These are phyloP conservation scores for Pseudozyma flocculosa DNA, from an alignment of 1,284 basidiomycete species.

Conservation along the genomic window DNA sequence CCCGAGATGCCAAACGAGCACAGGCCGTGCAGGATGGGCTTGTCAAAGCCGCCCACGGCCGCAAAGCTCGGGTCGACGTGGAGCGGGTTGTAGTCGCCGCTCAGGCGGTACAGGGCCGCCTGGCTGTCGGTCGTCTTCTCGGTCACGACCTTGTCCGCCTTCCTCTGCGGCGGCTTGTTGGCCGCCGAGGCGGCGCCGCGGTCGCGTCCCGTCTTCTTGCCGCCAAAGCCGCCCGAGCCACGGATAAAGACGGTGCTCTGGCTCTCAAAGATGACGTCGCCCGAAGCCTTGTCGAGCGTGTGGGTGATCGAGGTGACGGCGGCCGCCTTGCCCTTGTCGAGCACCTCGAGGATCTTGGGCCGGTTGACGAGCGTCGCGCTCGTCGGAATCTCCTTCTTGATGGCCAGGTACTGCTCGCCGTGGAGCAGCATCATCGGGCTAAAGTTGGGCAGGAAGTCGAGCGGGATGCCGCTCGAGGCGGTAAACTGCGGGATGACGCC, in stretches of 20 bases:
- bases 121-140: slow-evolving; percentile 56
- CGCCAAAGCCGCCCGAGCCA: slow-evolving; percentile 91
- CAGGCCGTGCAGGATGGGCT: slow-evolving; percentile 73
- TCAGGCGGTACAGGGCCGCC: slow-evolving; percentile 71
- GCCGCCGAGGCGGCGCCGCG: slow-evolving; percentile 83
- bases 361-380: slow-evolving; percentile 79
- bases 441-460: slow-evolving; percentile 91
- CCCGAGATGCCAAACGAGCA: slow-evolving; percentile 91
- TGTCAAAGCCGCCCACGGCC: slow-evolving; percentile 88
- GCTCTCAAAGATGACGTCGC: slow-evolving; percentile 85
- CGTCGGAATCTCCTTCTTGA: slow-evolving; percentile 84
- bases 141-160: slow-evolving; percentile 51
- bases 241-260: slow-evolving; percentile 90
- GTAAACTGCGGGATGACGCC: slow-evolving; percentile 91
- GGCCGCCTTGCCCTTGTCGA: slow-evolving; percentile 55
- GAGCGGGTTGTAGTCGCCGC: slow-evolving; percentile 72
- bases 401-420: slow-evolving; percentile 91
- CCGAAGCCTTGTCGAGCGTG: slow-evolving; percentile 62
- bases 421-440: slow-evolving; percentile 94
- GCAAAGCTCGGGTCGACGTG: slow-evolving; percentile 94
- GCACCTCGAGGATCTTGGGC: slow-evolving; percentile 65
- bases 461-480: slow-evolving; percentile 56
- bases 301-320: slow-evolving; percentile 37
- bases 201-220: slow-evolving; percentile 81
- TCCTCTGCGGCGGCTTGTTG: slow-evolving; percentile 70